Evolutionary conservation across 352 stramenopile genomes (phyloP), one percentile per base, ranked within the genome.

Genomic region (Elongisporangium anandrum): DNA sequence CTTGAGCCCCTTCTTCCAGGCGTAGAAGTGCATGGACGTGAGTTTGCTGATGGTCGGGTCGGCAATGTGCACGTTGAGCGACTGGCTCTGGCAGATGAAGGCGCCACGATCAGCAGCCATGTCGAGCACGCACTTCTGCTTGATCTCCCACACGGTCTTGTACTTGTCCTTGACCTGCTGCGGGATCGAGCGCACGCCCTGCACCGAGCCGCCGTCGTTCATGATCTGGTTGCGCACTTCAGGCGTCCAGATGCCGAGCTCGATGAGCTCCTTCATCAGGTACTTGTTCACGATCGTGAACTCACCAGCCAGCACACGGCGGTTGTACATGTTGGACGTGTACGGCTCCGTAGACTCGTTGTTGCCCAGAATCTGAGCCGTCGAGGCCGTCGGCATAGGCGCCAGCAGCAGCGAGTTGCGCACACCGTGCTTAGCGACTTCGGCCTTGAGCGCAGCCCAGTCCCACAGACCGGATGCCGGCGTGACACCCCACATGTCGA

Each of bases 141-240:
- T 98, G 81, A 99, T 99, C 75, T 99, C 98, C 97, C 97, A 99
- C 57, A 99, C 97, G 3, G 98, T 99, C 83, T 99, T 99, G 90
- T 99, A 99, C 22, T 99, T 93, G 24, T 98, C 92, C 65, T 97
- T 95, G 61, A 97, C 73, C 21, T 83, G 57, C 21, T 81, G 67
- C 17, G 94, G 90, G 49, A 97, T 90, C 22, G 54, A 60, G n/a
- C 74, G 72, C 22, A 97, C 86, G 57, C 95, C 94, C 73, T 99
- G 97, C 23, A 99, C 89, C 2, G 88, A 98, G 29, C 97, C 98
- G 60, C 93, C 75, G 68, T 99, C 94, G 61, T 97, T 92, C 76
- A 99, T 96, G 65, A 99, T 98, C 64, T 98, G 94, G 85, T 99
- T 99, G 49, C 97, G 96, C 49, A 99, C 89, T 34, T 96, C 90